Evolutionary conservation across 1,284 basidiomycete genomes (phyloP).

Genomic region (Trichosporon coremiiforme): DNA sequence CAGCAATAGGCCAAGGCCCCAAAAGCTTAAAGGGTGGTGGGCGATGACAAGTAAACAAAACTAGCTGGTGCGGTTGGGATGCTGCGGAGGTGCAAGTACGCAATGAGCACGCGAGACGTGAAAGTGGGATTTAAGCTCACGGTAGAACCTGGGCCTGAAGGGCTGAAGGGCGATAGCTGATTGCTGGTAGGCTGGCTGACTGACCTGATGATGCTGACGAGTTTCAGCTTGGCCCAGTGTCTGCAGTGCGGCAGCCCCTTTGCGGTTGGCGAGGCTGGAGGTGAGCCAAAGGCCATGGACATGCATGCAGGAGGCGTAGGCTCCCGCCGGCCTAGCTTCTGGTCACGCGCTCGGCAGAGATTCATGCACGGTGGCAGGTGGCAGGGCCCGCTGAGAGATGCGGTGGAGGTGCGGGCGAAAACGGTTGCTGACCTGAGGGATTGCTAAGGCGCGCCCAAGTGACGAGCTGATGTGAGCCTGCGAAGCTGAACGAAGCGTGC

Average conservation of each 20-base stretch:
- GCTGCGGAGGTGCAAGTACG: not conserved
- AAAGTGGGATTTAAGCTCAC: not conserved
- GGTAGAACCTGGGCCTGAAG: not conserved
- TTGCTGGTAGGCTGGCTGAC: not conserved
- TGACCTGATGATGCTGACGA: conserved; percentile 9
- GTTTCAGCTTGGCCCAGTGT: not conserved
- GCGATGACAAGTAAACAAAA: not conserved
- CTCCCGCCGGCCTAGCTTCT: not conserved
- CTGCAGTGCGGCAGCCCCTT: not conserved
- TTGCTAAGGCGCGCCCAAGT: not conserved
- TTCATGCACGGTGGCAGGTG: not conserved
- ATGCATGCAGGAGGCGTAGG: not conserved
- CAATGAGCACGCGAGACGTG: not conserved
- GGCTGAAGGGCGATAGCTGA: not conserved
- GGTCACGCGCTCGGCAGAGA: not conserved
- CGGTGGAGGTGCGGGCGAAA: conserved; percentile 9
- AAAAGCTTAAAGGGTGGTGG: not conserved
- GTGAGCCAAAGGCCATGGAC: not conserved
- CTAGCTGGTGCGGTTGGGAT: not conserved
- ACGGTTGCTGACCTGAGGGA: not conserved
- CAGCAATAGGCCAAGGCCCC: not conserved
- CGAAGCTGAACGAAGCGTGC: not conserved
- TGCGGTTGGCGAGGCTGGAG: too few species aligned
- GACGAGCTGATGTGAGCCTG: not conserved
- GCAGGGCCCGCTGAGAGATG: not conserved